Evolutionary conservation across 2,329 filamentous ascomycete species (phyloP).

Genomic region (Anthostomella pinea): DNA sequence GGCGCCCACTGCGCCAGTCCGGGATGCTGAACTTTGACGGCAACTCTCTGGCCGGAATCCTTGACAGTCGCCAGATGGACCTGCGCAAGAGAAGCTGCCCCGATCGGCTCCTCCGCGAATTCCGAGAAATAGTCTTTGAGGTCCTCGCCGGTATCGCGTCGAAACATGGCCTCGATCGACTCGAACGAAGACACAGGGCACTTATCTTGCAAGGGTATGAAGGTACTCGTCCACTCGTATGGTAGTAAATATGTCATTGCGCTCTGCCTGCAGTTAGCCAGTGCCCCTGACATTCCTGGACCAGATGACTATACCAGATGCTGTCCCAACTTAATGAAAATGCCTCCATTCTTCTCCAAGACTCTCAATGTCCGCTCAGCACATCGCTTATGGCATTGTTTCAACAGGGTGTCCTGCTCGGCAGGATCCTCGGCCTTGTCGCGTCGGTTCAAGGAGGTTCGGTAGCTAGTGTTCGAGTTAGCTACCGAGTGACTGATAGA

Average conservation of each 20-base stretch:
- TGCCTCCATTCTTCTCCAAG: slow-evolving; percentile 92
- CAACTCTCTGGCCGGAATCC: slow-evolving; percentile 79
- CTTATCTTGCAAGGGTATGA: slow-evolving; percentile 92
- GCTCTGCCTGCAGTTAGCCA: slow-evolving; percentile 49
- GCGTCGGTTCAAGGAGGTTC: slow-evolving; percentile 71
- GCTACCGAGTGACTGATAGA: neutral
- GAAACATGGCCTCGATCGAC: slow-evolving; percentile 84
- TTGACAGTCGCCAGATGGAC: slow-evolving; percentile 85
- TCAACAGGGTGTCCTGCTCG: slow-evolving; percentile 66
- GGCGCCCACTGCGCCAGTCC: slow-evolving; percentile 84
- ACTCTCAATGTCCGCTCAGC: slow-evolving; percentile 82
- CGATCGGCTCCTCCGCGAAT: slow-evolving; percentile 78
- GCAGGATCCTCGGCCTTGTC: slow-evolving; percentile 60
- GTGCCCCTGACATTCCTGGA: neutral
- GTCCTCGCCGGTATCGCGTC: slow-evolving; percentile 73
- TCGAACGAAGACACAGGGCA: slow-evolving; percentile 89
- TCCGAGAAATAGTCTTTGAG: slow-evolving; percentile 83
- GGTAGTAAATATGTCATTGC: slow-evolving; percentile 95
- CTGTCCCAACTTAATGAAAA: slow-evolving; percentile 97
- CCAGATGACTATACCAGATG: slow-evolving; percentile 61
- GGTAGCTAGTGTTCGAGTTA: slow-evolving; percentile 62
- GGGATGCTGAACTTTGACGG: slow-evolving; percentile 96
- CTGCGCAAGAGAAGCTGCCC: slow-evolving; percentile 90
- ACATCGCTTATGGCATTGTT: slow-evolving; percentile 87
- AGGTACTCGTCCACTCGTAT: slow-evolving; percentile 89